Percentiles rank a stretch among this genome's conserved stretches.
phyloP scores from a whole-genome alignment of 352 stramenopile genomes.

The Salisapilia sapeloensis region DNA sequence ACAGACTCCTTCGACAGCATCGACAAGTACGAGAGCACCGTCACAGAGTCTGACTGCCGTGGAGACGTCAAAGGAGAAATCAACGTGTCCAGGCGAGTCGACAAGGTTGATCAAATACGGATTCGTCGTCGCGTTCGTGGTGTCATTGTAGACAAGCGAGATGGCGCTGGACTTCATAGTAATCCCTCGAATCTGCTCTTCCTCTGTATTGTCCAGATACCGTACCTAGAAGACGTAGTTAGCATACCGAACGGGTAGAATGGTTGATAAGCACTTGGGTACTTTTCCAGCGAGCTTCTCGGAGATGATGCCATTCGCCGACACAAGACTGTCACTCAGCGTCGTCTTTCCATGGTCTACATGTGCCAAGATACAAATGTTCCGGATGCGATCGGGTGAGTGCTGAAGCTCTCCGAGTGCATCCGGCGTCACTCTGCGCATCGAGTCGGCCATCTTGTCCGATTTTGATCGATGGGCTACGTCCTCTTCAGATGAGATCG shows the following conservation, averaged over 20 bases:
- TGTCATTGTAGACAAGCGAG: conserved; percentile 81
- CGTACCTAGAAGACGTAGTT: conserved; percentile 36
- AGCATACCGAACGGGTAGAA: neutral
- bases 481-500: too few species aligned
- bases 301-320: conserved; percentile 95
- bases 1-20: conserved; percentile 93
- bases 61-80: conserved; percentile 92
- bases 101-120: conserved; percentile 91
- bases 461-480: too few species aligned
- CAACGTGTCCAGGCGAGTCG: conserved; percentile 90
- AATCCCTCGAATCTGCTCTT: conserved; percentile 92
- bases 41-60: conserved; percentile 92
- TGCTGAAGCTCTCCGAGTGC: conserved; percentile 44
- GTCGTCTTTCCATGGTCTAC: conserved; percentile 89
- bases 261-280: neutral
- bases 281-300: conserved; percentile 89
- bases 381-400: conserved; percentile 72
- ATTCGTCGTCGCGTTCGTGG: conserved; percentile 7
- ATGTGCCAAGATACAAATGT: conserved; percentile 92
- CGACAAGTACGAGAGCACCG: conserved; percentile 88
- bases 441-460: too few species aligned
- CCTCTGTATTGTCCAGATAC: conserved; percentile 90
- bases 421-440: conserved; percentile 35
- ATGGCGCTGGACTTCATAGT: conserved; percentile 96
- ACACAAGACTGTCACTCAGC: conserved; percentile 91